Evolutionary conservation across 352 stramenopile genomes (phyloP).

Genomic region (Phytophthora capsici): DNA sequence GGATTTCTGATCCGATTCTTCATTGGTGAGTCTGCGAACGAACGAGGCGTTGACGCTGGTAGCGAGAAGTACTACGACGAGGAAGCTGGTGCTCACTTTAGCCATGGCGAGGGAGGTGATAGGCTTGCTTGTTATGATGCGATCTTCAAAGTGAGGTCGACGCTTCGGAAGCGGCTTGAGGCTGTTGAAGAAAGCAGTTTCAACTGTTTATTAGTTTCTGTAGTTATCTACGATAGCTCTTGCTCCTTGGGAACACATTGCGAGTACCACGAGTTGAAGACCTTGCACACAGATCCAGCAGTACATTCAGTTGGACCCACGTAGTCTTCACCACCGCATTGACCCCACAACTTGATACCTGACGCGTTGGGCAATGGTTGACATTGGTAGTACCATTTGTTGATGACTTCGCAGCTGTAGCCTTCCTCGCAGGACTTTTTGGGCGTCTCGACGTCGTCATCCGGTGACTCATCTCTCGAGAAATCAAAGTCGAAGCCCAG

Average conservation of each 20-base stretch:
- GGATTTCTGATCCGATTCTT: not conserved
- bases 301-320: conserved; percentile 14
- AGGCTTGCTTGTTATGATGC: conserved; percentile 1
- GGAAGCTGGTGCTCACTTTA: not conserved
- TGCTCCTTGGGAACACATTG: conserved; percentile 52
- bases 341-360: conserved; percentile 39
- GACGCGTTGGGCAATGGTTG: conserved; percentile 22
- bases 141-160: conserved; percentile 25
- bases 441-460: conserved; percentile 20
- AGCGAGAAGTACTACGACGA: not conserved
- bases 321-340: conserved; percentile 32
- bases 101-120: conserved; percentile 4
- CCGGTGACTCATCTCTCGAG: conserved; percentile 12
- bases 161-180: not conserved
- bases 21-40: conserved; percentile 15
- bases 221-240: conserved; percentile 22
- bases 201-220: too few relatives aligned
- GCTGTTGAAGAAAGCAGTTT: conserved; percentile 12
- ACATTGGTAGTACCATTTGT: conserved; percentile 55
- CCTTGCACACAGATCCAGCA: conserved; percentile 39
- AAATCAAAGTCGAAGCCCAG: conserved; percentile 39
- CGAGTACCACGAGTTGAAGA: conserved; percentile 53
- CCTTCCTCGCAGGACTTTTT: conserved; percentile 30
- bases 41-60: conserved; percentile 7
- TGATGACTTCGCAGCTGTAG: conserved; percentile 46